Evolutionary conservation across 768 basidiomycete species (phyloP).

Genomic region (Exsudoporus frostii): DNA sequence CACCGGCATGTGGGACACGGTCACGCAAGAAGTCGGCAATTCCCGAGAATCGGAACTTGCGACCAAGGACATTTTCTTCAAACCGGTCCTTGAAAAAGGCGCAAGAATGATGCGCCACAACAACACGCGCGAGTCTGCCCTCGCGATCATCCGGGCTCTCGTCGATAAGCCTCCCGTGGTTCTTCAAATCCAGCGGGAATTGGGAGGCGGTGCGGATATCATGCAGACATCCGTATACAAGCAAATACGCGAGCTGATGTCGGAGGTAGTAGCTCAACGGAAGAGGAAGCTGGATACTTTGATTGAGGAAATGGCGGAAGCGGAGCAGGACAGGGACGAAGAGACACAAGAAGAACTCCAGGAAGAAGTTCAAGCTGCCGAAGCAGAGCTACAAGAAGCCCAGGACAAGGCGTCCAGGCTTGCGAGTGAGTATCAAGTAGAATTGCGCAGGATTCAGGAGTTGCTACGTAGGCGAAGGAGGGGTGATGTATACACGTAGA

Average conservation of each 20-base stretch:
- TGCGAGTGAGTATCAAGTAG: slow-evolving; percentile 25
- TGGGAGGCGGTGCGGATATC: slow-evolving; percentile 44
- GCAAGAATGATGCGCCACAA: slow-evolving; percentile 44
- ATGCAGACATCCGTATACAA: slow-evolving; percentile 51
- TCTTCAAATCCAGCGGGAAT: slow-evolving; percentile 54
- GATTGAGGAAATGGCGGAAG: slow-evolving; percentile 43
- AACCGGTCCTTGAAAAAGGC: slow-evolving; percentile 44
- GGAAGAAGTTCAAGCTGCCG: slow-evolving; percentile 31
- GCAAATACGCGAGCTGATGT: slow-evolving; percentile 49
- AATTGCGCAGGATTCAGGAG: slow-evolving; percentile 26
- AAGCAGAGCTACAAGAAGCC: slow-evolving; percentile 19
- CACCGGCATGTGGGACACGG: slow-evolving; percentile 51
- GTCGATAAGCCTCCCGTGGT: slow-evolving; percentile 36
- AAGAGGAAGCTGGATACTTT: slow-evolving; percentile 44
- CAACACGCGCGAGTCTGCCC: slow-evolving; percentile 43
- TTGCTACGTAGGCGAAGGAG: slow-evolving; percentile 16
- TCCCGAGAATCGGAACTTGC: slow-evolving; percentile 43
- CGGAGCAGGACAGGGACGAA: slow-evolving; percentile 41
- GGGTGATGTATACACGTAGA: neutral
- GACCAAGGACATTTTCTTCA: slow-evolving; percentile 46
- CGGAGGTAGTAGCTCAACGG: slow-evolving; percentile 42
- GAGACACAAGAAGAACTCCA: slow-evolving; percentile 44
- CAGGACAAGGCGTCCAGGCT: slow-evolving; percentile 24
- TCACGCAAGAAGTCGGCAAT: slow-evolving; percentile 32
- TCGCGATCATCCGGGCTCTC: slow-evolving; percentile 40